Percentiles rank a stretch among this genome's conserved stretches.
Conservation (phyloP, 163 green algal species). For the Trebouxia gelatinosa region DNA sequence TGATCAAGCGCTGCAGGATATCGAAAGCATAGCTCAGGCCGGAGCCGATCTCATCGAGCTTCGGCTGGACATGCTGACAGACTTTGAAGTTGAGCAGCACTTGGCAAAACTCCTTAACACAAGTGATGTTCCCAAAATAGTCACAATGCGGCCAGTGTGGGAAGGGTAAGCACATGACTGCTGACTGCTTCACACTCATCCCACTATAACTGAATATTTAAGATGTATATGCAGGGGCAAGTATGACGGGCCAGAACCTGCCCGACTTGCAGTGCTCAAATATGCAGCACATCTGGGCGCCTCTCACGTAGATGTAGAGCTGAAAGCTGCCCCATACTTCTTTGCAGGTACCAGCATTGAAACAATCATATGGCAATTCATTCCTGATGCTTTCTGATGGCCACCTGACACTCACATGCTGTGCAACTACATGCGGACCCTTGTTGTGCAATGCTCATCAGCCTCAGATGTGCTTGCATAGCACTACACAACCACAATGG, state of each 20-base stretch:
- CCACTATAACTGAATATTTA: background rate
- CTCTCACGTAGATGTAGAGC: conserved; percentile 92
- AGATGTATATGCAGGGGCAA: conserved; percentile 67
- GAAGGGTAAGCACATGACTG: conserved; percentile 73
- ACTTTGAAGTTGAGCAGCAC: conserved; percentile 62
- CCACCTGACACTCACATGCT: background rate
- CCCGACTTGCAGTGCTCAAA: conserved; percentile 74
- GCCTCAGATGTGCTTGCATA: background rate
- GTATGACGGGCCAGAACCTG: conserved; percentile 77
- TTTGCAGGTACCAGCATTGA: conserved; percentile 51
- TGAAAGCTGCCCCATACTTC: conserved; percentile 77
- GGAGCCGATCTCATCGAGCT: conserved; percentile 90
- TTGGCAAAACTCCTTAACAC: conserved; percentile 62
- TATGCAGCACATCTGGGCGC: conserved; percentile 70
- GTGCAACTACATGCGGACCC: background rate
- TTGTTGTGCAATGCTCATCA: background rate
- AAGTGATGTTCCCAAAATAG: conserved; percentile 74
- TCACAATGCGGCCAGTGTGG: conserved; percentile 89
- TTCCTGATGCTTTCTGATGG: background rate
- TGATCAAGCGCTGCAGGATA: conserved; percentile 13
- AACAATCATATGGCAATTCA: background rate
- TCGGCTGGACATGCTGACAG: conserved; percentile 84
- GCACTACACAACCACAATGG: too few relatives aligned
- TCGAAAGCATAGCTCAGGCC: conserved; percentile 49
- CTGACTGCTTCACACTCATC: background rate